Evolutionary conservation across 1,284 basidiomycete genomes (phyloP).

Genomic region (Cerioporus squamosus): DNA sequence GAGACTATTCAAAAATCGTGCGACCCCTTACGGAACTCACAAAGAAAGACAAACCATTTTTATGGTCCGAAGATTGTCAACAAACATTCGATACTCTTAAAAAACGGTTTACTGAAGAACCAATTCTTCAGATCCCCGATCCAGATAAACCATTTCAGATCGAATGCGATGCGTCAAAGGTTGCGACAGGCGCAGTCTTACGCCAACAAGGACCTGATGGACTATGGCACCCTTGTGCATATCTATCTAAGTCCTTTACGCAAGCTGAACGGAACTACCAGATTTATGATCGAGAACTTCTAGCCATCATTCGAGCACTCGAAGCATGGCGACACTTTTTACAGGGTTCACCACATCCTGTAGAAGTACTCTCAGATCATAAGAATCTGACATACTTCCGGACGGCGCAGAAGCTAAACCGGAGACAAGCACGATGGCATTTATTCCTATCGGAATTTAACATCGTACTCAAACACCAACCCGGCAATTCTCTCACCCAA

Average conservation of each 20-base stretch:
- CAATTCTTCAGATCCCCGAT: conserved; percentile 26
- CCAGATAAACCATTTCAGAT: conserved; percentile 20
- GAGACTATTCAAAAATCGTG: conserved; percentile 38
- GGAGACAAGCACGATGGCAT: conserved; percentile 44
- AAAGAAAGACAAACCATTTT: conserved; percentile 25
- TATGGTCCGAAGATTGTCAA: conserved; percentile 28
- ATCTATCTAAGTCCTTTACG: conserved; percentile 34
- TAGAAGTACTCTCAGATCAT: conserved; percentile 41
- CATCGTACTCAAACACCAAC: conserved; percentile 41
- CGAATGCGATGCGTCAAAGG: conserved; percentile 24
- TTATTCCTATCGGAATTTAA: conserved; percentile 38
- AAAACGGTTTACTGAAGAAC: conserved; percentile 26
- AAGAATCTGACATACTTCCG: conserved; percentile 46
- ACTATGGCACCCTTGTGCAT: conserved; percentile 35
- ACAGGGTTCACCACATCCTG: conserved; percentile 14
- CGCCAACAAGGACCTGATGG: conserved; percentile 18
- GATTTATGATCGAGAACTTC: conserved; percentile 52
- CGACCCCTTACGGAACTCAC: conserved; percentile 34
- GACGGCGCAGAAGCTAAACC: conserved; percentile 38
- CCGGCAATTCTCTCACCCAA: conserved; percentile 37
- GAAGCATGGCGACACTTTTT: conserved; percentile 38
- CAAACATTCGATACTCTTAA: conserved; percentile 38
- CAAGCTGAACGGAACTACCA: conserved; percentile 45
- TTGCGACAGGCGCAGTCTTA: conserved; percentile 21
- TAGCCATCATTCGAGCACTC: conserved; percentile 41